phyloP scores from a whole-genome alignment of 192 early-diverging fungal genomes.

The Backusella australiensis region DNA sequence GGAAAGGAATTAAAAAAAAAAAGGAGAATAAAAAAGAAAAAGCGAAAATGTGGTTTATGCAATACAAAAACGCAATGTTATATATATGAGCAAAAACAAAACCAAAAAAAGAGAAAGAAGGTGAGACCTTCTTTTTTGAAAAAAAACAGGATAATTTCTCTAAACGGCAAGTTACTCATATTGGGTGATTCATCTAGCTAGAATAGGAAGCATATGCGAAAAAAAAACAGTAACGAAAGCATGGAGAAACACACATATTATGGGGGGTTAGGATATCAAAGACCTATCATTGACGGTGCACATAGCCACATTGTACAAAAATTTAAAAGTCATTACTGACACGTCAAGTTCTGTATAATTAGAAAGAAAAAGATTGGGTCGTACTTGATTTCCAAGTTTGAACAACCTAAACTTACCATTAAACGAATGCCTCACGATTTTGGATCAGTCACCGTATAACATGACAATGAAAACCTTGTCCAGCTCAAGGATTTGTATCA shows the following conservation, averaged over 20 bases:
- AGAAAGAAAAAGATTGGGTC: background rate
- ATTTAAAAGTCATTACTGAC: background rate
- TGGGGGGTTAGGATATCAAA: background rate
- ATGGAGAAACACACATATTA: background rate
- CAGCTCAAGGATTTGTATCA: background rate
- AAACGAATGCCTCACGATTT: background rate
- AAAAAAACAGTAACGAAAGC: background rate
- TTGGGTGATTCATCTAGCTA: background rate
- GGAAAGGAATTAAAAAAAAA: background rate
- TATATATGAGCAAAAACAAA: background rate
- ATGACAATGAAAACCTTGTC: background rate
- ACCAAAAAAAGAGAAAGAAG: background rate
- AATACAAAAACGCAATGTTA: background rate
- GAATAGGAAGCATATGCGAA: slow-evolving; percentile 5
- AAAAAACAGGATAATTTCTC: background rate
- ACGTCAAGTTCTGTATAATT: slow-evolving; percentile 1
- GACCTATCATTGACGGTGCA: background rate
- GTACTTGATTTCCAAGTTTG: background rate
- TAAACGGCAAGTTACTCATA: background rate
- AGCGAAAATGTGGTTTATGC: background rate
- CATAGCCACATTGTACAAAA: background rate
- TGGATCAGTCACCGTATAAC: background rate
- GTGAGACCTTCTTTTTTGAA: background rate
- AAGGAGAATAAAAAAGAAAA: background rate
- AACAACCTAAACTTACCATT: background rate